A percentile compares a stretch with the other conserved stretches of the same genome.
These are phyloP conservation scores for Cyphellophora attinorum DNA, from an alignment of 2,329 filamentous ascomycete species.

Conservation along the genomic window DNA sequence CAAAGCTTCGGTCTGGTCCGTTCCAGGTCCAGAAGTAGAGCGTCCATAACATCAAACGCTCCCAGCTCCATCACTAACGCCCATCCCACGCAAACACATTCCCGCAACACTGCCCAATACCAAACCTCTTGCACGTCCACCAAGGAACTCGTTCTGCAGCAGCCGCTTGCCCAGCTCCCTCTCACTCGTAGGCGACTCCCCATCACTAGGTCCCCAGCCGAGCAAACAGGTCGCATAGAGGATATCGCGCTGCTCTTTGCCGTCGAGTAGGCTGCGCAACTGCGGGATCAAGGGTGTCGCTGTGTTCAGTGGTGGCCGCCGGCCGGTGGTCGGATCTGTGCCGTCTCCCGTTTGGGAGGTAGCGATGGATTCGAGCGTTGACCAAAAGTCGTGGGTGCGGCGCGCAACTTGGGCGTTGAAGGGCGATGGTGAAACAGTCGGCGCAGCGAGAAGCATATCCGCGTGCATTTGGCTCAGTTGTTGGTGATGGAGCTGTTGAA, in stretches of 20 bases:
- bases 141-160: slow-evolving; percentile 12
- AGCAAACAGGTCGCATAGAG: slow-evolving; percentile 62
- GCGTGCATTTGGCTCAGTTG: slow-evolving; percentile 21
- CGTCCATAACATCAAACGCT: too few relatives aligned
- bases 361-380: slow-evolving; percentile 62
- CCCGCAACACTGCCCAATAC: slow-evolving; percentile 16
- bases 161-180: slow-evolving; percentile 14
- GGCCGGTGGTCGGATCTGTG: not conserved
- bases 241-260: slow-evolving; percentile 78
- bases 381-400: slow-evolving; percentile 74
- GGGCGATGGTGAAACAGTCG: slow-evolving; percentile 22
- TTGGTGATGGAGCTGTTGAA: slow-evolving; percentile 2
- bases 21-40: too few relatives aligned
- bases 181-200: slow-evolving; percentile 13
- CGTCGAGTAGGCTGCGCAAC: slow-evolving; percentile 50
- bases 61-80: too few relatives aligned
- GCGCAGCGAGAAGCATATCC: slow-evolving; percentile 34
- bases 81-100: slow-evolving; percentile 17
- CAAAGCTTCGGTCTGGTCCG: too few relatives aligned
- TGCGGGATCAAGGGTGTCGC: not conserved
- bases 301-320: not conserved
- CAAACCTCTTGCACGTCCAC: slow-evolving; percentile 14
- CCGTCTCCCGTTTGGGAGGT: slow-evolving; percentile 42
- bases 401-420: slow-evolving; percentile 43
- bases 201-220: slow-evolving; percentile 10